Evolutionary conservation across 2,329 filamentous ascomycete genomes (phyloP), one percentile per base, ranked within the genome.

Genomic region (Amphichorda felina): DNA sequence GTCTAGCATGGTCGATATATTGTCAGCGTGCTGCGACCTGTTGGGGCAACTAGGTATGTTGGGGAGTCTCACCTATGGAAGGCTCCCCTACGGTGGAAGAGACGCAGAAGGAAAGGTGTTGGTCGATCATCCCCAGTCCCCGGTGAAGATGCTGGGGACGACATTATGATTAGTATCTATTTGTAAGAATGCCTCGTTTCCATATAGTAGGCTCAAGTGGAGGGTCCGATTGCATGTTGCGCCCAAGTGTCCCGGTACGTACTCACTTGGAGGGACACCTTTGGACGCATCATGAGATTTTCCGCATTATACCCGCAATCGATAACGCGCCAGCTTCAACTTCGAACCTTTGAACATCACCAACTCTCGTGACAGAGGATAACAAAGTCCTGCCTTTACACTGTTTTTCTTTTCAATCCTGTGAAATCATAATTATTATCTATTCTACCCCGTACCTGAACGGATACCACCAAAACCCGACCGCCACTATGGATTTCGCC

Each of bases 401-500:
- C n/a, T n/a, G n/a, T n/a, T n/a, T n/a, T n/a, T n/a, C n/a, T n/a
- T n/a, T n/a, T n/a, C n/a, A n/a, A n/a, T n/a, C n/a, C n/a, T n/a
- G n/a, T n/a, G n/a, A n/a, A n/a, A n/a, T n/a, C n/a, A n/a, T n/a
- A n/a, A n/a, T n/a, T n/a, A n/a, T n/a, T n/a, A n/a, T n/a, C n/a
- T n/a, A n/a, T n/a, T n/a, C n/a, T n/a, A n/a, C n/a, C n/a, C n/a
- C n/a, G n/a, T n/a, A n/a, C n/a, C n/a, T n/a, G n/a, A n/a, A n/a
- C 10, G 21, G 21, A 6, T 24, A 24, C 21, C 10, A 6, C 6
- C 21, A 24, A 24, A 10, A 15, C 28, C 16, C 16, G 3, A 17
- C 16, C 28, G 3, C 8, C 53, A 67, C 41, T 45, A 98, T 98
- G 91, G 88, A 98, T 60, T 98, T 98, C 65, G 87, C 87, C 41